Conservation (phyloP, 768 basidiomycete species). For the Xerocomus brunneocitrinus region DNA sequence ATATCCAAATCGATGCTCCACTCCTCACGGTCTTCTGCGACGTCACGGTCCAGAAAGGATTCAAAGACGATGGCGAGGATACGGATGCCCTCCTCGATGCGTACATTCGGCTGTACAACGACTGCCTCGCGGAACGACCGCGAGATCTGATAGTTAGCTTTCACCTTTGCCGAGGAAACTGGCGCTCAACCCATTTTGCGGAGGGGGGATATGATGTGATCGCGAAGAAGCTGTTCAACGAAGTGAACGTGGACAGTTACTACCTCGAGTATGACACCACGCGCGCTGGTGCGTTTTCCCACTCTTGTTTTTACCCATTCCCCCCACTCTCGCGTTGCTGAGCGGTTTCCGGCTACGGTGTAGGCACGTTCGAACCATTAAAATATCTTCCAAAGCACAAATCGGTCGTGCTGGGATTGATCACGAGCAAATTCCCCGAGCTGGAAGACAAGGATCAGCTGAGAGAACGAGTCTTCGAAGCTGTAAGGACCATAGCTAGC, state of each 20-base stretch:
- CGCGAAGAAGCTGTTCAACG: slow-evolving; percentile 42
- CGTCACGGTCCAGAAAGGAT: slow-evolving; percentile 44
- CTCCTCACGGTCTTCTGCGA: slow-evolving; percentile 61
- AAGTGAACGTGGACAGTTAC: slow-evolving; percentile 40
- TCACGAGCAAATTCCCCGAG: slow-evolving; percentile 40
- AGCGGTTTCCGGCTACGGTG: not conserved
- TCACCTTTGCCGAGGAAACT: slow-evolving; percentile 43
- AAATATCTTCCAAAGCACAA: slow-evolving; percentile 34
- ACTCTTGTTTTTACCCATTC: accelerated
- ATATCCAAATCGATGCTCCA: slow-evolving; percentile 44
- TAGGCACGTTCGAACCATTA: slow-evolving; percentile 32
- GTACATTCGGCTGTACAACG: slow-evolving; percentile 42
- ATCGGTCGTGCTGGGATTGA: slow-evolving; percentile 38
- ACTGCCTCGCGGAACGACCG: slow-evolving; percentile 35
- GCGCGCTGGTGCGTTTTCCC: too few relatives aligned
- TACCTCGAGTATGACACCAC: slow-evolving; percentile 48
- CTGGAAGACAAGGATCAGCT: slow-evolving; percentile 41
- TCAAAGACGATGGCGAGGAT: too few relatives aligned
- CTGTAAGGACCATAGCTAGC: slow-evolving; percentile 39
- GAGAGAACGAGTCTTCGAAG: slow-evolving; percentile 38
- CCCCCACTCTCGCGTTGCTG: not conserved
- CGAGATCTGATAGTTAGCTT: slow-evolving; percentile 40
- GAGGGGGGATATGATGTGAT: slow-evolving; percentile 46
- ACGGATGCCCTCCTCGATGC: slow-evolving; percentile 62
- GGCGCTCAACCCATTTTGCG: slow-evolving; percentile 34